phyloP scores from a whole-genome alignment of 805 yeast species.

The Wilhelminamyces savonicus region DNA sequence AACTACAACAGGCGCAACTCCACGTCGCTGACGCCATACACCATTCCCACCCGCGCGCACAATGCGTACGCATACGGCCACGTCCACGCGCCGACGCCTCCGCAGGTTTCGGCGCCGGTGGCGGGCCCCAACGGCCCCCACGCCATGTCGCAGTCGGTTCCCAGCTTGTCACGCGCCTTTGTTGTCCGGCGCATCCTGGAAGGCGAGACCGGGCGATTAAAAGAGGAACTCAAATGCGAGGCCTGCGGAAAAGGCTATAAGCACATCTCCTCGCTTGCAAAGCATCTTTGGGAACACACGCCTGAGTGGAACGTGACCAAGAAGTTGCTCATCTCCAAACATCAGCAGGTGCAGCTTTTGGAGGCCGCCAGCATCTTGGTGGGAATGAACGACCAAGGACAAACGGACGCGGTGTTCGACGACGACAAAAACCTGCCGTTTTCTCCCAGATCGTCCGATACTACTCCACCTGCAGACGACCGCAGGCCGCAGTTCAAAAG shows the following conservation, averaged over 20 bases:
- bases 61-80: no score
- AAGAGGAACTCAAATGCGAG: slow-evolving; percentile 81
- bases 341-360: slow-evolving; percentile 78
- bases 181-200: slow-evolving; percentile 80
- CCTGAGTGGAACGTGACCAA: slow-evolving; percentile 91
- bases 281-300: slow-evolving; percentile 90
- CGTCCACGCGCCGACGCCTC: no score
- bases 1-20: slow-evolving; percentile 26
- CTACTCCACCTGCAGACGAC: slow-evolving; percentile 2
- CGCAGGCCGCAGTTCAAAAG: slow-evolving; percentile 1
- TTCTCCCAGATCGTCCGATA: slow-evolving; percentile 11
- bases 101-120: no score
- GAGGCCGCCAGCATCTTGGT: slow-evolving; percentile 76
- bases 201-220: slow-evolving; percentile 79
- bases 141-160: slow-evolving; percentile 30
- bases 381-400: slow-evolving; percentile 54
- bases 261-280: slow-evolving; percentile 81
- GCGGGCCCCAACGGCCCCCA: no score
- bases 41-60: slow-evolving; percentile 20
- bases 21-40: slow-evolving; percentile 18
- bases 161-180: slow-evolving; percentile 53
- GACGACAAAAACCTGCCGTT: slow-evolving; percentile 6
- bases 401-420: slow-evolving; percentile 1
- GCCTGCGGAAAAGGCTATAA: slow-evolving; percentile 90
- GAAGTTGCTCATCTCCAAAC: slow-evolving; percentile 74